Evolutionary conservation across 164 flowering plant genomes (phyloP).

Genomic region (Annona squamosa): DNA sequence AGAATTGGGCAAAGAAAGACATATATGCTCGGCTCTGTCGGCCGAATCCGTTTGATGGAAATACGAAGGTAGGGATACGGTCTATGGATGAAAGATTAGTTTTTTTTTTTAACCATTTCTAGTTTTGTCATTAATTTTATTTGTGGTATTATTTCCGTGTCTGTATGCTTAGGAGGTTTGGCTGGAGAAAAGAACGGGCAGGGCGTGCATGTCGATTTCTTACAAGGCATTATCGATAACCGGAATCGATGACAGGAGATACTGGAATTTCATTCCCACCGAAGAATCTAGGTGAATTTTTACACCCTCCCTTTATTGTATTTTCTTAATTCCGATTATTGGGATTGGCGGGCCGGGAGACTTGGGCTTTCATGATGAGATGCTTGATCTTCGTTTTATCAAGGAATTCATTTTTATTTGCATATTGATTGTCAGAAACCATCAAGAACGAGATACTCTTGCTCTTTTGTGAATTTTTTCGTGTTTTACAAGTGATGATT

Average conservation of each 20-base stretch:
- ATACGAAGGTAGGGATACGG: constrained; percentile 45
- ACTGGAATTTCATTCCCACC: constrained; percentile 75
- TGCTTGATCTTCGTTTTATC: background rate
- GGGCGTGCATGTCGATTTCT: constrained; percentile 61
- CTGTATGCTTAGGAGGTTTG: constrained; percentile 51
- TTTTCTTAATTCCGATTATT: background rate
- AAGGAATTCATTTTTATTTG: background rate
- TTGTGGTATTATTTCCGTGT: constrained; percentile 4
- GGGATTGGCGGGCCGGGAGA: background rate
- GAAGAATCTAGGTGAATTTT: constrained; percentile 73
- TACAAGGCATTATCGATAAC: constrained; percentile 68
- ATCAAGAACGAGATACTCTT: background rate
- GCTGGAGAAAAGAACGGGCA: constrained; percentile 69
- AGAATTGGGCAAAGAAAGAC: constrained; percentile 42
- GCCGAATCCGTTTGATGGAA: constrained; percentile 42
- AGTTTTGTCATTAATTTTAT: background rate
- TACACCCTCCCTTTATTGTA: background rate
- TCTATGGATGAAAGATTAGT: background rate
- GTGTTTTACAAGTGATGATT: background rate
- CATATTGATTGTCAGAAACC: background rate
- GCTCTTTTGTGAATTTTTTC: background rate
- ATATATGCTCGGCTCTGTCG: constrained; percentile 51
- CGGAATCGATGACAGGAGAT: constrained; percentile 91
- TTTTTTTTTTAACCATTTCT: background rate
- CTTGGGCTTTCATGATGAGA: background rate